A percentile compares a stretch with the other conserved stretches of the same genome.
These are phyloP conservation scores for Prunus salicina DNA, from an alignment of 306 rosid genomes.

Conservation along the genomic window DNA sequence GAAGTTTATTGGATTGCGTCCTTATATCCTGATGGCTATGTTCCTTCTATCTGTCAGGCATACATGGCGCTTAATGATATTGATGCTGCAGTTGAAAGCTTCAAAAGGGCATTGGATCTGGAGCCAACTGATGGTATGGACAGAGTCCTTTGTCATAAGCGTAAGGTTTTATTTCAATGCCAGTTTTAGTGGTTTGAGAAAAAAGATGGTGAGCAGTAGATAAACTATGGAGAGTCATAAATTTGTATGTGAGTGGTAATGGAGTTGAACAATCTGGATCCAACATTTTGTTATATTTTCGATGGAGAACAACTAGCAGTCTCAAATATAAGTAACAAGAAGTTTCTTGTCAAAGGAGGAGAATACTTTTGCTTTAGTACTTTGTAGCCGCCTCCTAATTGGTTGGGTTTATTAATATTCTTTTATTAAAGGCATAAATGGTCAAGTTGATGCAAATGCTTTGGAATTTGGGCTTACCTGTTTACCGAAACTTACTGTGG, in stretches of 20 bases:
- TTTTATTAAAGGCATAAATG: not conserved
- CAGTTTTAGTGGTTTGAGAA: not conserved
- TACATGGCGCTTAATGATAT: constrained; percentile 78
- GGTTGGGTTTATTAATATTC: not conserved
- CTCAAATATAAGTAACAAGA: not conserved
- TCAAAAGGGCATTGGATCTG: constrained; percentile 66
- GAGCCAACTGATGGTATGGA: constrained; percentile 80
- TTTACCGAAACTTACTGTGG: constrained; percentile 10
- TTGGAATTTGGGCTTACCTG: not conserved
- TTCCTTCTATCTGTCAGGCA: constrained; percentile 46
- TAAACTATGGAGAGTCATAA: not conserved
- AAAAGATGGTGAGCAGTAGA: not conserved
- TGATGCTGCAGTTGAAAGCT: constrained; percentile 88
- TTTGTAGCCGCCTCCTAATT: not conserved
- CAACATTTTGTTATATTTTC: not conserved
- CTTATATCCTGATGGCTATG: constrained; percentile 20
- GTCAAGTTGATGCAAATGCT: not conserved
- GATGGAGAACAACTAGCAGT: not conserved
- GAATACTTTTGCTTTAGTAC: not conserved
- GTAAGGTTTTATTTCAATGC: not conserved
- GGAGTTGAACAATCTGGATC: not conserved
- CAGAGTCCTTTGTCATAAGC: not conserved
- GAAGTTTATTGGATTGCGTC: constrained; percentile 2
- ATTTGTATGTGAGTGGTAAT: not conserved
- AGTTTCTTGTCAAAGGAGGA: not conserved